Conservation (phyloP, 2,329 filamentous ascomycete genomes). For the Hypomyces rosellus region DNA sequence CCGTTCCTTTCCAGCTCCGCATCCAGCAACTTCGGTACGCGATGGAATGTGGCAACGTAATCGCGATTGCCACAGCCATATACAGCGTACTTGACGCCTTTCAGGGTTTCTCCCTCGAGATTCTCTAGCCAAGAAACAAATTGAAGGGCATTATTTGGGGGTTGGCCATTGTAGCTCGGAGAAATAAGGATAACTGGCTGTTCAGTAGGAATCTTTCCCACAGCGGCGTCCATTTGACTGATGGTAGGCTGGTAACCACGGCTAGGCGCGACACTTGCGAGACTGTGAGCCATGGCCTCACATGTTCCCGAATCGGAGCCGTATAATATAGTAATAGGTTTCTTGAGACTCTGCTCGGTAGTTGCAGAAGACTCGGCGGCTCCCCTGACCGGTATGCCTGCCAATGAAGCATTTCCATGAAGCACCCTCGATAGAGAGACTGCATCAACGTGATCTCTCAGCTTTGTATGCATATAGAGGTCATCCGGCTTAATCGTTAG, state of each 20-base stretch:
- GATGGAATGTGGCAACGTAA: conserved; percentile 54
- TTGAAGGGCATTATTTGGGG: conserved; percentile 60
- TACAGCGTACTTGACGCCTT: conserved; percentile 54
- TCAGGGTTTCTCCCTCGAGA: conserved; percentile 40
- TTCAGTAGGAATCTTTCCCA: conserved; percentile 47
- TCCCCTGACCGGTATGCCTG: background rate
- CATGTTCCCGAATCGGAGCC: conserved; percentile 66
- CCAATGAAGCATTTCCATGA: conserved; percentile 7
- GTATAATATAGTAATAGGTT: conserved; percentile 55
- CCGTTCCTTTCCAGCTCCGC: conserved; percentile 31
- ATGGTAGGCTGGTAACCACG: conserved; percentile 50
- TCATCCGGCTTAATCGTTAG: conserved; percentile 55
- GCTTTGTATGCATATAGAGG: conserved; percentile 50
- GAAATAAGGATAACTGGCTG: conserved; percentile 57
- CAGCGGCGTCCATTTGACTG: conserved; percentile 50
- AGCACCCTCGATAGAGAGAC: conserved; percentile 33
- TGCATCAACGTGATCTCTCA: conserved; percentile 33
- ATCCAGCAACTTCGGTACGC: conserved; percentile 54
- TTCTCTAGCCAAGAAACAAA: conserved; percentile 59
- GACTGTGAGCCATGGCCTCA: conserved; percentile 54
- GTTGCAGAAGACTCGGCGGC: background rate
- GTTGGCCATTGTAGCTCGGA: conserved; percentile 63
- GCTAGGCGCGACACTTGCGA: conserved; percentile 48
- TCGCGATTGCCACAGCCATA: conserved; percentile 60
- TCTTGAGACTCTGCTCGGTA: conserved; percentile 9